Conservation (phyloP, 2,329 filamentous ascomycete genomes). For the Colletotrichum kahawae region DNA sequence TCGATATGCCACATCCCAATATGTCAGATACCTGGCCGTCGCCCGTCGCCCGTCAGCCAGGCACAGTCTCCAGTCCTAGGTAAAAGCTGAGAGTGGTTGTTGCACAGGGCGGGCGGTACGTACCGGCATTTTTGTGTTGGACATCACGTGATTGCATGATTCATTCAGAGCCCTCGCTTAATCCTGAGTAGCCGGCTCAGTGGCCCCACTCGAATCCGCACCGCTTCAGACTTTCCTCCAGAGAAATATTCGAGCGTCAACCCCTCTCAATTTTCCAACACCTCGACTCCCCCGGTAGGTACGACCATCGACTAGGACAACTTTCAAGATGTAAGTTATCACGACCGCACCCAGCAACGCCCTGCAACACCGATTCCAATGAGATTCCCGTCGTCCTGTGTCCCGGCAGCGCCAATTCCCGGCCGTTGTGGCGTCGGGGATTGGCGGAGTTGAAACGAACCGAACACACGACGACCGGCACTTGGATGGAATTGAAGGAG, state of each 20-base stretch:
- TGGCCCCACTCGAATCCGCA: slow-evolving; percentile 38
- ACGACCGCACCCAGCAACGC: slow-evolving; percentile 2
- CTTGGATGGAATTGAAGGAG: not conserved
- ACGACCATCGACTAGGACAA: slow-evolving; percentile 41
- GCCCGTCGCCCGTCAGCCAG: not conserved
- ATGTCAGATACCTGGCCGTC: too few species aligned
- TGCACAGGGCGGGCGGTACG: not conserved
- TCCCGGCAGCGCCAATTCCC: not conserved
- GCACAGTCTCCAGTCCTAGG: not conserved
- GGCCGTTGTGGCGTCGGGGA: not conserved
- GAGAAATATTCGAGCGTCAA: slow-evolving; percentile 38
- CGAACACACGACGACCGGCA: not conserved
- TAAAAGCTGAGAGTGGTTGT: not conserved
- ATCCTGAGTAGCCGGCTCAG: slow-evolving; percentile 27
- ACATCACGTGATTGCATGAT: slow-evolving; percentile 27
- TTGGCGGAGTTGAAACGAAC: not conserved
- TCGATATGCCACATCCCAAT: not conserved
- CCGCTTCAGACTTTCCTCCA: slow-evolving; percentile 21
- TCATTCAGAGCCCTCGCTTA: slow-evolving; percentile 46
- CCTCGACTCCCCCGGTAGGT: slow-evolving; percentile 26
- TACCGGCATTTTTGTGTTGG: not conserved
- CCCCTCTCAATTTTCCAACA: slow-evolving; percentile 44
- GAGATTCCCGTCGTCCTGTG: slow-evolving; percentile 8
- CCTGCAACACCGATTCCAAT: slow-evolving; percentile 3
- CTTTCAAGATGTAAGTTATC: slow-evolving; percentile 44